Evolutionary conservation across 139 green algal genomes (phyloP).

Genomic region (Chlamydomonas sphaeroides): DNA sequence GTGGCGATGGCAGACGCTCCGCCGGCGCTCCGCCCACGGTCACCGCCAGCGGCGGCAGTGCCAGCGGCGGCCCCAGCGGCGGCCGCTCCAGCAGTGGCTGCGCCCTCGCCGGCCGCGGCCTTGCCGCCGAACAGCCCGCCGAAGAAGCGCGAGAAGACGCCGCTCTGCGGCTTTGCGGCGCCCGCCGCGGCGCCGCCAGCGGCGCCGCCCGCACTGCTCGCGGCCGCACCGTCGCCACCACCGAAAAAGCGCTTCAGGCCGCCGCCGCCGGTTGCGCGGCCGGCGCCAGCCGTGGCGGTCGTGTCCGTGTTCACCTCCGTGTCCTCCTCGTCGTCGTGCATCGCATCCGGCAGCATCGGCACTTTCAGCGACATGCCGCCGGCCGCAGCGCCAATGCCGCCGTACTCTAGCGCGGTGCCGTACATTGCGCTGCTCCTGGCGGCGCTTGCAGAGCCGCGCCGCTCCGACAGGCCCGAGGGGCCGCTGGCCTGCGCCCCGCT

Average conservation of each 20-base stretch:
- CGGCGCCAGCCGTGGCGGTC: too few relatives aligned
- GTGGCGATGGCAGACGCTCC: neutral
- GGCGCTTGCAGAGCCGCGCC: too few relatives aligned
- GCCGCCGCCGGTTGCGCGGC: too few relatives aligned
- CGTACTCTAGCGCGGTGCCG: too few relatives aligned
- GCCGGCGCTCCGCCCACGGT: neutral
- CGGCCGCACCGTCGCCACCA: neutral
- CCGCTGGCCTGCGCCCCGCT: too few relatives aligned
- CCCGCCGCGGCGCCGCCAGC: neutral
- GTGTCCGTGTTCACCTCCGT: too few relatives aligned
- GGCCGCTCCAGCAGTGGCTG: too few relatives aligned
- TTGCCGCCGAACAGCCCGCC: conserved; percentile 3
- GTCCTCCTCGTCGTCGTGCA: too few relatives aligned
- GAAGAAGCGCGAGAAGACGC: neutral
- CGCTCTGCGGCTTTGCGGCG: neutral
- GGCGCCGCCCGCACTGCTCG: neutral
- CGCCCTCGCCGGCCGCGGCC: neutral
- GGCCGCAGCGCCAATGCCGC: too few relatives aligned
- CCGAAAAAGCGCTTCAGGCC: neutral
- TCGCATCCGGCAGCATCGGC: too few relatives aligned
- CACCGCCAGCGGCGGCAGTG: neutral
- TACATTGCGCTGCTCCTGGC: neutral
- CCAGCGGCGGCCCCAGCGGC: neutral
- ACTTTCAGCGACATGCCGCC: too few relatives aligned
- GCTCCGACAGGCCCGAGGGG: too few relatives aligned